Evolutionary conservation across 768 basidiomycete species (phyloP).

Genomic region (Vararia minispora): DNA sequence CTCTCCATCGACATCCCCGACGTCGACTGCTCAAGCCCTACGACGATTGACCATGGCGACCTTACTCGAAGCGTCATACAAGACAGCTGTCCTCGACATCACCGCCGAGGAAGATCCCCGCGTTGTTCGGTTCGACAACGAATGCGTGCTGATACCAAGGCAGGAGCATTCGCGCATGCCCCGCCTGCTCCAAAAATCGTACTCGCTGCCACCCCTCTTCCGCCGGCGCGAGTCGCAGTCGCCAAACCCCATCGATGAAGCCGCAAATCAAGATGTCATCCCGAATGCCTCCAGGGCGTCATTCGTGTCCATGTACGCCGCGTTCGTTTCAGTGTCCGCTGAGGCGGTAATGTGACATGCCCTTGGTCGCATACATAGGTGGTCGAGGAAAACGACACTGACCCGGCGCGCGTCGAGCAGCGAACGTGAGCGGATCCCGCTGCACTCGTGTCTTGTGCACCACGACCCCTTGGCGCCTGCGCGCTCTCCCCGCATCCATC

Average conservation of each 20-base stretch:
- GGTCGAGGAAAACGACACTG: conserved; percentile 29
- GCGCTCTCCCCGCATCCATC: conserved; percentile 5
- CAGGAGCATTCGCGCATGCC: conserved; percentile 31
- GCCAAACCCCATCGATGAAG: too few species aligned
- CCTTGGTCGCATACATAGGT: conserved; percentile 20
- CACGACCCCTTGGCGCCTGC: conserved; percentile 18
- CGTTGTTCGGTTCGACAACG: conserved; percentile 57
- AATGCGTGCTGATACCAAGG: conserved; percentile 71
- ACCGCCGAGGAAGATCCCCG: conserved; percentile 12
- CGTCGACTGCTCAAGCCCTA: too few species aligned
- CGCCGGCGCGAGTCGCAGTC: conserved; percentile 11
- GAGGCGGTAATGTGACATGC: conserved; percentile 1
- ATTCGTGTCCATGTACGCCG: conserved; percentile 36
- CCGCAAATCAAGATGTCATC: too few species aligned
- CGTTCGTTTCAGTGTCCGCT: conserved; percentile 4
- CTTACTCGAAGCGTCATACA: background rate
- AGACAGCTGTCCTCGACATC: background rate
- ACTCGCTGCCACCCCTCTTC: conserved; percentile 33
- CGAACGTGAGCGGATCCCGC: conserved; percentile 23
- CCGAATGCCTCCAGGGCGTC: conserved; percentile 32
- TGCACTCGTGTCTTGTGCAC: conserved; percentile 47
- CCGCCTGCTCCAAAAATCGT: conserved; percentile 50
- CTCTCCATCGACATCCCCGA: too few species aligned
- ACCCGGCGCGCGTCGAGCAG: conserved; percentile 28
- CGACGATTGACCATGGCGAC: too few species aligned